Evolutionary conservation across 805 yeast species (phyloP).

Genomic region (Zygosaccharomyces bisporus): DNA sequence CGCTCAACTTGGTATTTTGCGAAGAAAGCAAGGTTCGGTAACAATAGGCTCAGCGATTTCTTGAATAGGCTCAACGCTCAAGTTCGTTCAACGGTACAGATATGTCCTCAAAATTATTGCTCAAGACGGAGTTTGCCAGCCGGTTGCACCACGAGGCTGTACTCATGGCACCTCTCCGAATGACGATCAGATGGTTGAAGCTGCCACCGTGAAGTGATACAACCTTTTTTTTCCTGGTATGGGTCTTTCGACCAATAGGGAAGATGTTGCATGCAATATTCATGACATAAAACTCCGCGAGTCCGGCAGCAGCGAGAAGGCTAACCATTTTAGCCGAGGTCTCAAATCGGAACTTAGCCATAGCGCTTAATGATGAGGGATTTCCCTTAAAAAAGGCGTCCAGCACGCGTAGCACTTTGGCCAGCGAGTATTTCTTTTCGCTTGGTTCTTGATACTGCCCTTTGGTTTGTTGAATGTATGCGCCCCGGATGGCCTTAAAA

Average conservation of each 20-base stretch:
- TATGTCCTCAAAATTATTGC: conserved; percentile 6
- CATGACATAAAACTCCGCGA: conserved; percentile 60
- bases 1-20: conserved; percentile 45
- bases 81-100: conserved; percentile 22
- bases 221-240: conserved; percentile 24
- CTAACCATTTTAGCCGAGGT: conserved; percentile 41
- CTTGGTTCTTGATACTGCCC: too few relatives aligned
- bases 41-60: conserved; percentile 32
- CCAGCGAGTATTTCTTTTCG: too few relatives aligned
- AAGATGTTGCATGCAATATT: conserved; percentile 38
- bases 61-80: conserved; percentile 2
- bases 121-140: conserved; percentile 6
- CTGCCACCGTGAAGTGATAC: conserved; percentile 62
- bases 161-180: background rate
- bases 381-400: conserved; percentile 19
- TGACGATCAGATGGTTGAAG: conserved; percentile 46
- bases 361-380: conserved; percentile 22
- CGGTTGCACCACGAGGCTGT: background rate
- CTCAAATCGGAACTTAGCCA: conserved; percentile 40
- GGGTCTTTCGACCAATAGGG: conserved; percentile 13
- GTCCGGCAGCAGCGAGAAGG: conserved; percentile 47
- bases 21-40: conserved; percentile 53
- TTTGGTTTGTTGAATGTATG: too few relatives aligned
- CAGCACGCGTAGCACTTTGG: conserved; percentile 16
- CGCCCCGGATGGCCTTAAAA: too few relatives aligned